A percentile compares a stretch with the other conserved stretches of the same genome.
phyloP scores from a whole-genome alignment of 768 basidiomycete species.

The Boletus fagicola region DNA sequence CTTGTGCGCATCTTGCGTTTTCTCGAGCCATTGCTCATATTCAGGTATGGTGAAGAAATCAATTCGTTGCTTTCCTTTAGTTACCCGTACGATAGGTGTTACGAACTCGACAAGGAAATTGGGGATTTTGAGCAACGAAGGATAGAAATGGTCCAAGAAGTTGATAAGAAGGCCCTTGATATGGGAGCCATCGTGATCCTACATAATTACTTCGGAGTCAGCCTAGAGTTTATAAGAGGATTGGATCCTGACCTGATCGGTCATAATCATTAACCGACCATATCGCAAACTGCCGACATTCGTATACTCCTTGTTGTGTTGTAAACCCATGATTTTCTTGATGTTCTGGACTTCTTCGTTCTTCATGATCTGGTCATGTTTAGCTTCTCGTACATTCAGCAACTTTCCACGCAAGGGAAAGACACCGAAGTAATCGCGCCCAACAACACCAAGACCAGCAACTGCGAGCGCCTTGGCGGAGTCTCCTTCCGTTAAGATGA shows the following conservation, averaged over 20 bases:
- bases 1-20: constrained; percentile 68
- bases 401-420: constrained; percentile 97
- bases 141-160: constrained; percentile 95
- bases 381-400: constrained; percentile 95
- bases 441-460: constrained; percentile 91
- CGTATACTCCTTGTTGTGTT: constrained; percentile 88
- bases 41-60: constrained; percentile 98
- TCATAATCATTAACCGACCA: constrained; percentile 98
- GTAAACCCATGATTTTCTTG: constrained; percentile 96
- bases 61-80: constrained; percentile 71
- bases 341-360: constrained; percentile 96
- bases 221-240: neutral
- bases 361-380: constrained; percentile 95
- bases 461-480: constrained; percentile 97
- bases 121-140: constrained; percentile 85
- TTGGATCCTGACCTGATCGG: constrained; percentile 77
- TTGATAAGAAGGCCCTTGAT: constrained; percentile 99
- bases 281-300: constrained; percentile 73
- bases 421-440: constrained; percentile 95
- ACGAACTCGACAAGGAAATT: constrained; percentile 97
- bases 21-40: constrained; percentile 88
- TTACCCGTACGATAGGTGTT: constrained; percentile 94
- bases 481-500: constrained; percentile 98
- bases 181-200: constrained; percentile 99
- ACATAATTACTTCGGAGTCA: constrained; percentile 2